Percentiles rank a stretch among this genome's conserved stretches.
phyloP scores from a whole-genome alignment of 805 yeast genomes.

The Spathaspora passalidarum region DNA sequence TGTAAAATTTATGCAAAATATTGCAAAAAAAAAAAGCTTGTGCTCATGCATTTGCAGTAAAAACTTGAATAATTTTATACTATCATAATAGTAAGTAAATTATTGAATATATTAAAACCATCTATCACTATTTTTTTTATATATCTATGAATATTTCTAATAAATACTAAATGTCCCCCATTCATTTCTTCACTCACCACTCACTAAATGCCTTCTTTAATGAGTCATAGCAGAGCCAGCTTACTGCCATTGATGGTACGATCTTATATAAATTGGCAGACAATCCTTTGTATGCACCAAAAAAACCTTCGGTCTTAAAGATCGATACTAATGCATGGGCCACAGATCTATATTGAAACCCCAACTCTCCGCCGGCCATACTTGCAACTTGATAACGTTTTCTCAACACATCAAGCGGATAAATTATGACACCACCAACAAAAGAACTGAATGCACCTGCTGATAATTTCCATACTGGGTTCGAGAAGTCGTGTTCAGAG shows the following conservation, averaged over 20 bases:
- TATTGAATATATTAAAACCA: too few species aligned
- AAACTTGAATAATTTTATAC: too few species aligned
- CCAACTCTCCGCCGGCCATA: conserved; percentile 74
- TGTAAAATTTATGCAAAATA: too few species aligned
- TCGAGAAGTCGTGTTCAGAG: conserved; percentile 32
- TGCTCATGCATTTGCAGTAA: too few species aligned
- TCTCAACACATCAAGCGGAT: conserved; percentile 87
- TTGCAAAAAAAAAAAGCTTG: too few species aligned
- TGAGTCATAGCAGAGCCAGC: conserved; percentile 84
- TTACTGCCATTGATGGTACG: conserved; percentile 93
- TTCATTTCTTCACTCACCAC: conserved; percentile 21
- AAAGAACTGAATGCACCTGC: conserved; percentile 90
- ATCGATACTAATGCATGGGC: conserved; percentile 71
- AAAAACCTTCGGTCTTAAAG: conserved; percentile 67
- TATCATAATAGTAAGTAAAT: too few species aligned
- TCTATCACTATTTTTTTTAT: neutral
- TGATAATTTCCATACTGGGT: conserved; percentile 55
- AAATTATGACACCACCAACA: conserved; percentile 83
- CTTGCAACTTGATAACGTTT: conserved; percentile 88
- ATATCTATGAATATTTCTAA: neutral
- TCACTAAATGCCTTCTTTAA: conserved; percentile 44
- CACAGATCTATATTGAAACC: conserved; percentile 78
- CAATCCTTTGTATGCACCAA: conserved; percentile 71
- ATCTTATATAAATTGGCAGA: conserved; percentile 84
- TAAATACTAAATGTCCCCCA: neutral